Base-by-base conservation (phyloP, 1,139 yeast genomes). In the Pichia sp. region DNA sequence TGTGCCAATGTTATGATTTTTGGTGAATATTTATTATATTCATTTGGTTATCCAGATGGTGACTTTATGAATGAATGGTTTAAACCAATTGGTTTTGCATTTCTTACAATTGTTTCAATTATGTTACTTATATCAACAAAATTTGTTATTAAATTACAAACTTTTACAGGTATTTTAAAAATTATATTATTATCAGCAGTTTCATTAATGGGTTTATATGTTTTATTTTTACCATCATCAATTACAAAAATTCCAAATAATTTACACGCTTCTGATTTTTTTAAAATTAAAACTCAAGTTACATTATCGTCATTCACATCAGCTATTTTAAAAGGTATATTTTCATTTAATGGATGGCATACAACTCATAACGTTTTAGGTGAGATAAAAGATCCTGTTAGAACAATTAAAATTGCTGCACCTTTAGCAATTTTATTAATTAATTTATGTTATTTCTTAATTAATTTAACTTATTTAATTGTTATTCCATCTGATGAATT, bases 1-100 rank as follows among this genome's bases (percentile, higher is more conserved):
- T 67, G 82, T 37, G 75, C 86, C 38, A 80, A 81, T 56, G 73
- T 85, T 0, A 71, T 83, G 48, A 79, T 83, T 1, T 82, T 83
- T 66, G 90, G 90, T 4, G 82, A 82, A 59, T 83, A 83, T 57
- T 63, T 73, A 27, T 61, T 82, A 26, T 60, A 58, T 45, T 60
- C 69, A 0, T 35, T 63, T 3, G 70, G 69, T 0, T 51, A 50
- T 31, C 26, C 41, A 10, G 48, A 59, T 37, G 47, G 42, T 12
- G 42, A 45, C 16, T 12, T 40, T 8, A 50, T 47, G 24, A 67
- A 67, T 25, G 50, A 55, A 24, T 54, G 49, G 8, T 57, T 62
- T 3, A 69, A 78, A 50, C 47, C 64, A 12, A 65, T 72, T 2
- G 84, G 80, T 0, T 62, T 76, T 38, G 46, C 57, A 0, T 69